A percentile compares a stretch with the other conserved stretches of the same genome.
These are phyloP conservation scores for Candida insectalens DNA, from an alignment of 805 yeast genomes.

Conservation along the genomic window DNA sequence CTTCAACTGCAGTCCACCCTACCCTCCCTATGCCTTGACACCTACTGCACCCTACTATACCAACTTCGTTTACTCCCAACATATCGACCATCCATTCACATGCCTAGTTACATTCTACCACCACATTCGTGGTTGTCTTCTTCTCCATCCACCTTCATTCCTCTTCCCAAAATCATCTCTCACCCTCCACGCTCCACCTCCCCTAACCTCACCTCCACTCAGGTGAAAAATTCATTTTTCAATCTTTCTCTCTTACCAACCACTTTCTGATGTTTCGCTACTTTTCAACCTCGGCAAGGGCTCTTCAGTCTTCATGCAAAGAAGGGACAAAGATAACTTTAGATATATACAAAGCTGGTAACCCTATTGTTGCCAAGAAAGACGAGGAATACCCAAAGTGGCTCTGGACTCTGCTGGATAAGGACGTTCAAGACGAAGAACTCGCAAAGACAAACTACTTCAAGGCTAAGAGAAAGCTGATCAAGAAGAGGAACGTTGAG, in stretches of 20 bases:
- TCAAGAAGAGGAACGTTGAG: constrained; percentile 59
- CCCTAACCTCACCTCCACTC: not conserved
- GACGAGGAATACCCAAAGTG: constrained; percentile 90
- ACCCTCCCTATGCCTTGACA: too few relatives aligned
- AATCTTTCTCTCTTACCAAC: not conserved
- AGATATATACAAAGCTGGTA: constrained; percentile 69
- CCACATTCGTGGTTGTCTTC: too few relatives aligned
- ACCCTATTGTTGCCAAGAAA: constrained; percentile 79
- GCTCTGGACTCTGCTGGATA: constrained; percentile 83
- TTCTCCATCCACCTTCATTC: too few relatives aligned
- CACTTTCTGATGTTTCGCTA: constrained; percentile 6
- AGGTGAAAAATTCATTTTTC: not conserved
- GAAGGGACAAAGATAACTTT: constrained; percentile 69
- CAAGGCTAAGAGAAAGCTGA: constrained; percentile 57
- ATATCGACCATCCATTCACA: too few relatives aligned
- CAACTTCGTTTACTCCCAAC: too few relatives aligned
- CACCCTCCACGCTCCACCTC: too few relatives aligned
- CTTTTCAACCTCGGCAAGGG: constrained; percentile 11
- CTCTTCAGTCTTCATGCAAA: constrained; percentile 39
- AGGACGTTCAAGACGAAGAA: constrained; percentile 44
- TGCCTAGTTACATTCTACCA: too few relatives aligned
- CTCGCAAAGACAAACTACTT: constrained; percentile 48
- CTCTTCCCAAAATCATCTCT: too few relatives aligned
- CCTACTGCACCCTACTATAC: too few relatives aligned
- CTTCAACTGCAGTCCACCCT: too few relatives aligned